These are phyloP conservation scores for Neoboletus brunneissimus DNA, from an alignment of 768 basidiomycete genomes.

Conservation along the genomic window DNA sequence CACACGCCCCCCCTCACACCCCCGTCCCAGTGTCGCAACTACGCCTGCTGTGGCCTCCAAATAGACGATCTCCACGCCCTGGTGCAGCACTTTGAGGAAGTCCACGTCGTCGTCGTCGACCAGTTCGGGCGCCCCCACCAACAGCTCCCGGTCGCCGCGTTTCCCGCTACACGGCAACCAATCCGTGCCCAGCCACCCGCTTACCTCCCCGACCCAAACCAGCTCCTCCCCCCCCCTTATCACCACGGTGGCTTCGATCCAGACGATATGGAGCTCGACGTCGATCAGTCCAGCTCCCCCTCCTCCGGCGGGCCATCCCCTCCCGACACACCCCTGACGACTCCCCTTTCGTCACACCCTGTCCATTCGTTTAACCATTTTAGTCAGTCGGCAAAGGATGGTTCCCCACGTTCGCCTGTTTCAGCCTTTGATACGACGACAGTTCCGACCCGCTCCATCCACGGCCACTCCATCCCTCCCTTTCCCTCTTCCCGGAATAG, in stretches of 20 bases:
- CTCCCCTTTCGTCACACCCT: slow-evolving; percentile 38
- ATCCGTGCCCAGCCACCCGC: slow-evolving; percentile 33
- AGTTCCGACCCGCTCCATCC: slow-evolving; percentile 45
- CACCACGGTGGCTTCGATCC: slow-evolving; percentile 53
- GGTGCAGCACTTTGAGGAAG: slow-evolving; percentile 89
- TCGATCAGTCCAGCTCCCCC: slow-evolving; percentile 56
- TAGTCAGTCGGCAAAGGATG: slow-evolving; percentile 28
- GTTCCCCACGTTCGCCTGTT: slow-evolving; percentile 34
- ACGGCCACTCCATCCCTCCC: slow-evolving; percentile 37
- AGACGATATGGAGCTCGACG: slow-evolving; percentile 80
- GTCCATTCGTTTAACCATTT: slow-evolving; percentile 33
- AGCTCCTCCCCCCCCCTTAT: slow-evolving; percentile 30
- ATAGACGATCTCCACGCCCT: slow-evolving; percentile 77
- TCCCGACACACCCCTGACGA: slow-evolving; percentile 44
- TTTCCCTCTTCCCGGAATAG: slow-evolving; percentile 31
- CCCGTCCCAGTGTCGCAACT: slow-evolving; percentile 69
- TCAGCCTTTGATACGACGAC: slow-evolving; percentile 53
- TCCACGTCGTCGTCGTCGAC: slow-evolving; percentile 75
- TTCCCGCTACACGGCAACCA: slow-evolving; percentile 33
- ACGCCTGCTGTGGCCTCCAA: slow-evolving; percentile 83
- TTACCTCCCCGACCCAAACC: slow-evolving; percentile 27
- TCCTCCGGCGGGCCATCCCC: slow-evolving; percentile 40
- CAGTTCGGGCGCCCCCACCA: slow-evolving; percentile 38
- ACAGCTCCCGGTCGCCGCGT: slow-evolving; percentile 25
- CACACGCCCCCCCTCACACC: neutral